These are phyloP conservation scores for Psophocarpus tetragonolobus DNA, from an alignment of 306 rosid genomes.

Conservation along the genomic window DNA sequence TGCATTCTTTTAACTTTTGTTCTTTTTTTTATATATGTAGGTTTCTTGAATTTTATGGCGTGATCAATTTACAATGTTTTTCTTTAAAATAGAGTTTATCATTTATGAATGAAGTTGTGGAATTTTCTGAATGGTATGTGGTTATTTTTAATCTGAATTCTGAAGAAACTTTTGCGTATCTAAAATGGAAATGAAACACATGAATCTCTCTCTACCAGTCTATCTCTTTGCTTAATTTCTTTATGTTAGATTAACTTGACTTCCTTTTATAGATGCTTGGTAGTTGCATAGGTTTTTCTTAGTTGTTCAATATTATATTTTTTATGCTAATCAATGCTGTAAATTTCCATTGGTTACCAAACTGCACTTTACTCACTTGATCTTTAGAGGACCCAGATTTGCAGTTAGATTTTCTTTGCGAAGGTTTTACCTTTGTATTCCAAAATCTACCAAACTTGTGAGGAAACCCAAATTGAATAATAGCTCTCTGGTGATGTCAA, in stretches of 20 bases:
- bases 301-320: not conserved
- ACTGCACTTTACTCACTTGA: conserved; percentile 11
- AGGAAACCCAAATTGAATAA: not conserved
- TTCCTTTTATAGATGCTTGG: not conserved
- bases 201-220: too few species aligned
- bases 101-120: conserved; percentile 9
- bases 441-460: not conserved
- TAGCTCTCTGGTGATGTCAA: not conserved
- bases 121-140: not conserved
- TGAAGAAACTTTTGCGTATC: not conserved
- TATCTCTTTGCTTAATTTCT: not conserved
- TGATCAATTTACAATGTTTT: conserved; percentile 22
- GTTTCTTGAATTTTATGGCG: conserved; percentile 23
- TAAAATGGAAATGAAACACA: conserved; percentile 12
- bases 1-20: conserved; percentile 12
- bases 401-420: not conserved
- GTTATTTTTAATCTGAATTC: not conserved
- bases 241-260: conserved; percentile 1
- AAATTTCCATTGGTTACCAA: not conserved
- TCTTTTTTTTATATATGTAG: conserved; percentile 6
- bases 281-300: not conserved
- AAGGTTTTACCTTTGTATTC: not conserved
- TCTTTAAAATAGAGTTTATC: conserved; percentile 1
- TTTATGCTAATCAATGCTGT: not conserved
- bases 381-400: not conserved